These are phyloP conservation scores for Escallonia rubra DNA, from an alignment of 129 eudicot species.

Conservation along the genomic window DNA sequence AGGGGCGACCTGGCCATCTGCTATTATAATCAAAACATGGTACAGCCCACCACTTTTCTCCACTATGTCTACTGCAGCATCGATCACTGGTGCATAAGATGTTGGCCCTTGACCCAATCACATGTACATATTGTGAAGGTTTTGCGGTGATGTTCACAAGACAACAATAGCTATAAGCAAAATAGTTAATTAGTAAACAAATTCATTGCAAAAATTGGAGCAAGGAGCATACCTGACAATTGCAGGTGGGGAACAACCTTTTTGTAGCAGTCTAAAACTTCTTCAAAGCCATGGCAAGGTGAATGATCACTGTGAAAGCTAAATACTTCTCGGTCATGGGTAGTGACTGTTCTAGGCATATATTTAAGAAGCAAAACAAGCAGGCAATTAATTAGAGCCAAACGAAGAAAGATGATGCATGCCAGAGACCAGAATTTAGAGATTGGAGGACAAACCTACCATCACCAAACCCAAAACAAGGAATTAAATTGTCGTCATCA, in stretches of 20 bases:
- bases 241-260: constrained; percentile 39
- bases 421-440: background rate
- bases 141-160: background rate
- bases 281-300: constrained; percentile 86
- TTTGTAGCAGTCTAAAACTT: constrained; percentile 69
- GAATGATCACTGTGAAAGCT: constrained; percentile 64
- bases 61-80: constrained; percentile 68
- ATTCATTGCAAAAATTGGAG: background rate
- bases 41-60: constrained; percentile 79
- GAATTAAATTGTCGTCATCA: constrained; percentile 76
- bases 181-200: too few relatives aligned
- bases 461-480: constrained; percentile 85
- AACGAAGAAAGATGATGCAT: background rate
- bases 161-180: background rate
- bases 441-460: constrained; percentile 28
- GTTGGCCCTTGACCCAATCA: constrained; percentile 55
- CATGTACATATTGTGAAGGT: background rate
- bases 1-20: constrained; percentile 67
- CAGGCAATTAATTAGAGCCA: background rate
- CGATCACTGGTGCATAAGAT: constrained; percentile 63
- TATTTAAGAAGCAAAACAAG: background rate
- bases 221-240: constrained; percentile 46
- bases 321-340: constrained; percentile 69
- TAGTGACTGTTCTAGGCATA: constrained; percentile 32
- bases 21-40: constrained; percentile 71